Evolutionary conservation across 2,329 filamentous ascomycete species (phyloP).

Genomic region (Ambrosiella xylebori): DNA sequence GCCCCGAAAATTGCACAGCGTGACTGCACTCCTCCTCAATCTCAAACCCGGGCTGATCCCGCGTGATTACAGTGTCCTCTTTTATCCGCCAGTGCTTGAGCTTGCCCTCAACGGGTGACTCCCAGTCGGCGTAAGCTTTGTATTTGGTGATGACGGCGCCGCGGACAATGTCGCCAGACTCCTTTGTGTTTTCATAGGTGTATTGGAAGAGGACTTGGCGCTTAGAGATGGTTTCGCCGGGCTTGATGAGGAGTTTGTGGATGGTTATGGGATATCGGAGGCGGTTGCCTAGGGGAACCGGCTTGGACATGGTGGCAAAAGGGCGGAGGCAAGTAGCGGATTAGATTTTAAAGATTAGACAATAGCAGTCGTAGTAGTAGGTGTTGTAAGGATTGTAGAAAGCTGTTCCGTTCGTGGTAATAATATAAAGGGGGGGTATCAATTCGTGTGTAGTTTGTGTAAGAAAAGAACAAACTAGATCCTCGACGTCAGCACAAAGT

Average conservation of each 20-base stretch:
- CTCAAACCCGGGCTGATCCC: constrained; percentile 45
- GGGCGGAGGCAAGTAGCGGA: not conserved
- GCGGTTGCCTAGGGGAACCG: constrained; percentile 37
- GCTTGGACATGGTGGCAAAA: constrained; percentile 24
- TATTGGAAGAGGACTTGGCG: constrained; percentile 72
- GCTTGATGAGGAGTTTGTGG: constrained; percentile 61
- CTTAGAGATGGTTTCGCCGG: constrained; percentile 58
- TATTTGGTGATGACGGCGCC: constrained; percentile 46
- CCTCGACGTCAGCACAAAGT: too few relatives aligned
- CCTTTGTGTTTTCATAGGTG: constrained; percentile 64
- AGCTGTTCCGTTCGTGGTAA: not conserved
- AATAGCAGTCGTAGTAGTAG: not conserved
- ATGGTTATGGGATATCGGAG: constrained; percentile 90
- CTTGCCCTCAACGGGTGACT: constrained; percentile 67
- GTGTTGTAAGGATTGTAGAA: not conserved
- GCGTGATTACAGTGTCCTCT: constrained; percentile 45
- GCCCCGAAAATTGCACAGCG: constrained; percentile 74
- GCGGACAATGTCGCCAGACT: constrained; percentile 48
- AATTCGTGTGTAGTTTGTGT: too few relatives aligned
- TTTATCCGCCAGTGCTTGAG: constrained; percentile 60
- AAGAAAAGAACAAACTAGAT: too few relatives aligned
- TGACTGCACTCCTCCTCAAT: constrained; percentile 87
- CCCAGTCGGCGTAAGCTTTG: constrained; percentile 59
- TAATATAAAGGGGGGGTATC: too few relatives aligned
- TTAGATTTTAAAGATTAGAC: not conserved